These are phyloP conservation scores for Penicillium cinerascens DNA, from an alignment of 495 filamentous ascomycete genomes.

Conservation along the genomic window DNA sequence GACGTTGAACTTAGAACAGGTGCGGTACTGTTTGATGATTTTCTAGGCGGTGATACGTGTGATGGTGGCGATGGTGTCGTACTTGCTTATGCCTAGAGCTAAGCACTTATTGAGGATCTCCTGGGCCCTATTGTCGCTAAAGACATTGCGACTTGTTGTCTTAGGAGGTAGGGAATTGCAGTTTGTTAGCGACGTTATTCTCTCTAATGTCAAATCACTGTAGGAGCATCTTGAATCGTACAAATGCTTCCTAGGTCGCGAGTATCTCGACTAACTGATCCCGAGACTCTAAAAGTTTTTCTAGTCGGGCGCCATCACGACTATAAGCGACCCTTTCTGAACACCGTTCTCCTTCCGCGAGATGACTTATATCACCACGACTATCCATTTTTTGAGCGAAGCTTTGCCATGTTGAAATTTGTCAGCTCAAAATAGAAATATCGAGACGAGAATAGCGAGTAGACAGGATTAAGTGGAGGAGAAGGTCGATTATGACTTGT, in stretches of 20 bases:
- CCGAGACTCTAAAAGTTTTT: constrained; percentile 62
- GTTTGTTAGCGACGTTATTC: constrained; percentile 82
- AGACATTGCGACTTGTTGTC: constrained; percentile 52
- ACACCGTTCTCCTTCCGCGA: constrained; percentile 75
- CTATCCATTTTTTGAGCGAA: constrained; percentile 12
- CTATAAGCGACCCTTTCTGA: constrained; percentile 75
- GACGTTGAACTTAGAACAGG: constrained; percentile 34
- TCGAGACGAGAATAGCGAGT: constrained; percentile 6
- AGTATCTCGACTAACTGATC: constrained; percentile 62
- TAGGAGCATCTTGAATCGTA: constrained; percentile 62
- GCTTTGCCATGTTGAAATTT: constrained; percentile 7
- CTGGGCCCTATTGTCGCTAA: constrained; percentile 43
- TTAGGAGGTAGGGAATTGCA: constrained; percentile 45
- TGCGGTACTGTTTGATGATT: constrained; percentile 47
- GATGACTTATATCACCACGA: no score
- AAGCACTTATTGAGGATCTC: constrained; percentile 39
- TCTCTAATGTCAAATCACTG: constrained; percentile 65
- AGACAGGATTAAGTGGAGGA: not conserved
- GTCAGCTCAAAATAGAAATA: constrained; percentile 4
- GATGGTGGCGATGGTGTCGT: constrained; percentile 49
- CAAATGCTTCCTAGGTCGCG: constrained; percentile 58
- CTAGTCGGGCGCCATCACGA: constrained; percentile 61
- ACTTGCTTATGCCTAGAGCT: constrained; percentile 25
- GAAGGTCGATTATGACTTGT: not conserved
- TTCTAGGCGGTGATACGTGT: constrained; percentile 51